A percentile compares a stretch with the other conserved stretches of the same genome.
Conservation (phyloP, 371 early-diverging fungal species). For the Mucor sp. region DNA sequence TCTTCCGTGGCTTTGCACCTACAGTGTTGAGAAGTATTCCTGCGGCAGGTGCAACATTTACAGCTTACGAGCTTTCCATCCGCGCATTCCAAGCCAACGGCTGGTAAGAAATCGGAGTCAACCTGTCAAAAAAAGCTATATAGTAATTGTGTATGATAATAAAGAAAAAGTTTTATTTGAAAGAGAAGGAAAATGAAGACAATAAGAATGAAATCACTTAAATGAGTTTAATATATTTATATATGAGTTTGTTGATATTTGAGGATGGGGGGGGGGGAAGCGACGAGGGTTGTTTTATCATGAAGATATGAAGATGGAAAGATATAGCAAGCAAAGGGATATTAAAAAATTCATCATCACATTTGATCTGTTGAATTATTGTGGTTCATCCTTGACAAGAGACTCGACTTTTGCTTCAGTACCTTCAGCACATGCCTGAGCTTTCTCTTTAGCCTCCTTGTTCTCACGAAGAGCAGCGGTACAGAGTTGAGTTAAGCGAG, state of each 20-base stretch:
- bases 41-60: conserved; percentile 79
- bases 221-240: neutral
- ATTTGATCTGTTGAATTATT: neutral
- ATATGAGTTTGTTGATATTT: neutral
- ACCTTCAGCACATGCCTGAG: neutral
- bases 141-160: neutral
- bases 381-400: neutral
- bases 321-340: neutral
- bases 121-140: conserved; percentile 17
- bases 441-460: conserved; percentile 15
- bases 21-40: conserved; percentile 64
- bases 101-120: conserved; percentile 27
- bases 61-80: conserved; percentile 74
- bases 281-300: neutral
- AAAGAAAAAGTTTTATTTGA: neutral
- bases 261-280: neutral
- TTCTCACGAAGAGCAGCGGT: conserved; percentile 40
- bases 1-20: conserved; percentile 69
- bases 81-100: conserved; percentile 41
- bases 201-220: neutral
- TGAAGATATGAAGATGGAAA: neutral
- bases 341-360: neutral
- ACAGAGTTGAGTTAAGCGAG: conserved; percentile 48
- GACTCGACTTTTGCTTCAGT: neutral
- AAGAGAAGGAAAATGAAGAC: neutral